Percentiles rank a stretch among this genome's conserved stretches.
These are phyloP conservation scores for Euryodendron excelsum DNA, from an alignment of 148 eudicot species.

Conservation along the genomic window DNA sequence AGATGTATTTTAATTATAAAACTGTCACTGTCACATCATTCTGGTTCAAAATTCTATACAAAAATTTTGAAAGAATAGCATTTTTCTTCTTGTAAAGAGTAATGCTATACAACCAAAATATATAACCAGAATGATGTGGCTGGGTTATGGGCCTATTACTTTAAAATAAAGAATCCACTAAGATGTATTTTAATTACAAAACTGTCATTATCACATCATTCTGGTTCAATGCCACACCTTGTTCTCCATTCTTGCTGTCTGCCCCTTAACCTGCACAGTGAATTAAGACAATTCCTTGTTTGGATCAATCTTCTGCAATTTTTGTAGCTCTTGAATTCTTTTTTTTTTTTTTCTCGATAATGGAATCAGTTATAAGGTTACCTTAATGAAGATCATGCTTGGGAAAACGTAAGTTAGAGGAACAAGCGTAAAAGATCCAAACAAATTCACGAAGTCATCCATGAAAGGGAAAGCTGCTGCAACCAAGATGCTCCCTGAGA, in stretches of 20 bases:
- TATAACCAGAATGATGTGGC: too few relatives aligned
- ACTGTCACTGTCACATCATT: too few relatives aligned
- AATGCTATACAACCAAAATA: too few relatives aligned
- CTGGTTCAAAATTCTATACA: too few relatives aligned
- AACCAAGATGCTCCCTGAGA: constrained; percentile 44
- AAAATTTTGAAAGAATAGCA: too few relatives aligned
- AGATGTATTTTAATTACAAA: too few relatives aligned
- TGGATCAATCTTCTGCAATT: not conserved
- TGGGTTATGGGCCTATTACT: too few relatives aligned
- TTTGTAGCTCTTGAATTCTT: not conserved
- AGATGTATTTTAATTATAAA: too few relatives aligned
- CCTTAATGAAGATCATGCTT: constrained; percentile 67
- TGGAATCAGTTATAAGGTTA: constrained; percentile 10
- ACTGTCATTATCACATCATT: too few relatives aligned
- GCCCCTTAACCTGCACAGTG: constrained; percentile 43
- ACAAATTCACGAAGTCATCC: constrained; percentile 58
- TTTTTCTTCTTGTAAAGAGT: too few relatives aligned
- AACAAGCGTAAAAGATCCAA: constrained; percentile 52
- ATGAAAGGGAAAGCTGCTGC: constrained; percentile 66
- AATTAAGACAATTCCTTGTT: not conserved
- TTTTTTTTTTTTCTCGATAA: too few relatives aligned
- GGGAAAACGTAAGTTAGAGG: constrained; percentile 54
- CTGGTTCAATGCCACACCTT: constrained; percentile 57
- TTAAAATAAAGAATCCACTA: too few relatives aligned
- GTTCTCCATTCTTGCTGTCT: constrained; percentile 29